phyloP scores from a whole-genome alignment of 2,329 filamentous ascomycete species.

The Trichoderma harzianum region DNA sequence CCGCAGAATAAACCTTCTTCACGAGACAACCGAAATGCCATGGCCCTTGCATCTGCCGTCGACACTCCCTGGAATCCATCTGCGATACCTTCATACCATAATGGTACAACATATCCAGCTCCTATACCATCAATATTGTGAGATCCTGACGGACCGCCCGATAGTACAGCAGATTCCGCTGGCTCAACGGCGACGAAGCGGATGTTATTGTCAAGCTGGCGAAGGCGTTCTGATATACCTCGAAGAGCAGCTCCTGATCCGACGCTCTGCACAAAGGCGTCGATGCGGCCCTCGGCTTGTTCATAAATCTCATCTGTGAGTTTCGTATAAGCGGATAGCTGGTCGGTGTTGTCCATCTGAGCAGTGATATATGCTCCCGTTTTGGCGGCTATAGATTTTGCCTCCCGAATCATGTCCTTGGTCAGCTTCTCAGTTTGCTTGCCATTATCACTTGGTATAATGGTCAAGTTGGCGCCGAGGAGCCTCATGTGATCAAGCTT shows the following conservation, averaged over 20 bases:
- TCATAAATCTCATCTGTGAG: conserved; percentile 4
- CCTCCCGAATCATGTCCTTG: conserved; percentile 10
- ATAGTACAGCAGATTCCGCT: conserved; percentile 4
- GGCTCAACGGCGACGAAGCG: conserved; percentile 3
- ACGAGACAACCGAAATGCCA: background rate
- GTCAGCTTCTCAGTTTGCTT: conserved; percentile 15
- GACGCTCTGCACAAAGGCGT: conserved; percentile 5
- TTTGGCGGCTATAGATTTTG: background rate
- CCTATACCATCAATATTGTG: conserved; percentile 11
- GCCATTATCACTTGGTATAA: conserved; percentile 9
- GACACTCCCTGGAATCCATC: conserved; percentile 3
- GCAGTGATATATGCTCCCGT: conserved; percentile 2
- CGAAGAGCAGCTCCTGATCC: conserved; percentile 4
- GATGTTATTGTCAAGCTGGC: background rate
- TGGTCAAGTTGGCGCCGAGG: background rate
- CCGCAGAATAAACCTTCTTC: conserved; percentile 12
- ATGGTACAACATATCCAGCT: conserved; percentile 4
- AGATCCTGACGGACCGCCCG: conserved; percentile 1
- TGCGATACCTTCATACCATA: conserved; percentile 7
- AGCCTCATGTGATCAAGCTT: conserved; percentile 9
- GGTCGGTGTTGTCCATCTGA: background rate
- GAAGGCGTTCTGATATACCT: conserved; percentile 12
- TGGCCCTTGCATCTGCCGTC: background rate
- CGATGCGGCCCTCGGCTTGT: background rate
- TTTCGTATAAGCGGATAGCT: background rate